Conservation (phyloP, 306 rosid species). For the Rubus parviflorus region DNA sequence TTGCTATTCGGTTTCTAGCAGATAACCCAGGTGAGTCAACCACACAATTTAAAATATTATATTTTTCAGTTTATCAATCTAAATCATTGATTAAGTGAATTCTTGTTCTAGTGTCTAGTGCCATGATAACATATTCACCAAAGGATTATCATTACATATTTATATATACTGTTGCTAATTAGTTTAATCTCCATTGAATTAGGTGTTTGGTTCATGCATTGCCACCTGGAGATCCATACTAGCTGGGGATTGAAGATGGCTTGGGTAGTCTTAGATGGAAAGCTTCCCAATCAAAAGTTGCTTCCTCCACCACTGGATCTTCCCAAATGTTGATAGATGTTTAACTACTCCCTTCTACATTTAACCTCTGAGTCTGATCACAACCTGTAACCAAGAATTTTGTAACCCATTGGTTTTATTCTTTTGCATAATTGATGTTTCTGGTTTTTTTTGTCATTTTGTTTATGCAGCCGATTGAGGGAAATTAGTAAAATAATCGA, state of each 20-base stretch:
- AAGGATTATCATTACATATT: no score
- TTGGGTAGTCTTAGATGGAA: conserved; percentile 62
- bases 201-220: conserved; percentile 73
- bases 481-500: no score
- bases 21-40: conserved; percentile 55
- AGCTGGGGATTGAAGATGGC: conserved; percentile 77
- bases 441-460: no score
- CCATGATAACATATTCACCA: no score
- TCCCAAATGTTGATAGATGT: conserved; percentile 45
- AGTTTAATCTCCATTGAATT: no score
- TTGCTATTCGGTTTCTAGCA: conserved; percentile 54
- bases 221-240: conserved; percentile 61
- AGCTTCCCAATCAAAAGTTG: conserved; percentile 54
- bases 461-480: no score
- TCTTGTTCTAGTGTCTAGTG: no score
- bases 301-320: conserved; percentile 65
- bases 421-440: no score
- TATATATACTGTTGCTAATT: no score
- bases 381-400: background rate
- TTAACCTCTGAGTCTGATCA: background rate
- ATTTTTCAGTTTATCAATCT: no score
- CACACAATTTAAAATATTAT: no score
- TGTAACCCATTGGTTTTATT: background rate
- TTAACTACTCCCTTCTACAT: background rate
- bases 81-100: no score